phyloP scores from a whole-genome alignment of 441 rosid genomes.

The Hura crepitans region DNA sequence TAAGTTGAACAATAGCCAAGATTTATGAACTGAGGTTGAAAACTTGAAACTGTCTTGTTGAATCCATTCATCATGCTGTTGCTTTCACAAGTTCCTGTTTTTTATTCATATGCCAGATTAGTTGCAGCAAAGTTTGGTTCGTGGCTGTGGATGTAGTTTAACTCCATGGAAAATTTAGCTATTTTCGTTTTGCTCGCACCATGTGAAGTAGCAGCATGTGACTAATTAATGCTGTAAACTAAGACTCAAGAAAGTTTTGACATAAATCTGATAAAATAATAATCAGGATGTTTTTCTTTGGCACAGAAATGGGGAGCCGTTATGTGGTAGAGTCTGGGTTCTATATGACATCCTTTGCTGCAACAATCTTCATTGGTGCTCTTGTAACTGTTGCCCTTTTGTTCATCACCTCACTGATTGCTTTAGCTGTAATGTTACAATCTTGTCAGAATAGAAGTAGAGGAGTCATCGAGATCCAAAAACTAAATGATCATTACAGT shows the following conservation, averaged over 20 bases:
- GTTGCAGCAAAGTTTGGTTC: not conserved
- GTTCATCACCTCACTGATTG: slow-evolving; percentile 50
- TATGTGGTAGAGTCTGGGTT: slow-evolving; percentile 57
- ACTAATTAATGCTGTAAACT: not conserved
- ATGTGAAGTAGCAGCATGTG: not conserved
- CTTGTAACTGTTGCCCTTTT: slow-evolving; percentile 56
- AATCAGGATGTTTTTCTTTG: slow-evolving; percentile 15
- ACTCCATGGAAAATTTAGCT: not conserved
- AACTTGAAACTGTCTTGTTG: not conserved
- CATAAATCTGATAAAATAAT: not conserved
- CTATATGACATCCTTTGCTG: slow-evolving; percentile 71
- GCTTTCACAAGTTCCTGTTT: not conserved
- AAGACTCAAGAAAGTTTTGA: not conserved
- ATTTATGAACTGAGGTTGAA: not conserved
- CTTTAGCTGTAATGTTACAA: slow-evolving; percentile 65
- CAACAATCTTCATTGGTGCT: slow-evolving; percentile 58
- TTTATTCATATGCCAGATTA: not conserved
- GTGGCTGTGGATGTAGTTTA: not conserved
- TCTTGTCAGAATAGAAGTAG: slow-evolving; percentile 49
- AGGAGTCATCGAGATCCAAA: slow-evolving; percentile 44
- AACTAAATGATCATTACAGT: slow-evolving; percentile 33
- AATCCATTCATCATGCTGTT: not conserved
- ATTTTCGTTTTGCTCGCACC: not conserved
- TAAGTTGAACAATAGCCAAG: not conserved
- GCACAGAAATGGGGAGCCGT: slow-evolving; percentile 54